Evolutionary conservation across 164 flowering plant genomes (phyloP).

Genomic region (Macadamia integrifolia): DNA sequence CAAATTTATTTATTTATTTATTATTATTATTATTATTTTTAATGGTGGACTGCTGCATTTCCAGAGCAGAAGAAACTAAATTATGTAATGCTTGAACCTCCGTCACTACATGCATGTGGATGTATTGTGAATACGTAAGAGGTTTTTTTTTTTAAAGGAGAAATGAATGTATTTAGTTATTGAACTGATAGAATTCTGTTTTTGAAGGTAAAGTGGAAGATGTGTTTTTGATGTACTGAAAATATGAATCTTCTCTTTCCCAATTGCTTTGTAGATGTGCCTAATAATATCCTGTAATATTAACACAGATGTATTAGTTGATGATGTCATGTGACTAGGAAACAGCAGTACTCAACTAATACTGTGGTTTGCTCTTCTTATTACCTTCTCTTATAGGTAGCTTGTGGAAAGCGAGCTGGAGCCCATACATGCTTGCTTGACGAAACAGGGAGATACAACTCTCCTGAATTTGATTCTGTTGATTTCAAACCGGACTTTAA

Average conservation of each 20-base stretch:
- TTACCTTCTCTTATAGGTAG: slow-evolving; percentile 39
- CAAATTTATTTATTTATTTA: too few species aligned
- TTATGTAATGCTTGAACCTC: too few species aligned
- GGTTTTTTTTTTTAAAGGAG: too few species aligned
- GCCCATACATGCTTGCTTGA: slow-evolving; percentile 87
- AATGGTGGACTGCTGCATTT: too few species aligned
- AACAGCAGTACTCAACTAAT: not conserved
- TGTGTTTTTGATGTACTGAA: not conserved
- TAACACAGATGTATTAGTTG: not conserved
- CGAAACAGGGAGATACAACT: slow-evolving; percentile 67
- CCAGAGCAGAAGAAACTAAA: too few species aligned
- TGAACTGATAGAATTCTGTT: not conserved
- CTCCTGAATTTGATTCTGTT: slow-evolving; percentile 40
- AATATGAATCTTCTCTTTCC: not conserved
- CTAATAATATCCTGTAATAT: not conserved
- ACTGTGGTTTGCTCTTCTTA: not conserved
- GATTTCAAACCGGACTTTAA: slow-evolving; percentile 72
- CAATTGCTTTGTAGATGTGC: not conserved
- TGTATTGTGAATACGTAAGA: not conserved
- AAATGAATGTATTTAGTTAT: not conserved
- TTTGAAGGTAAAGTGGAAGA: too few species aligned
- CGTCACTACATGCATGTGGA: not conserved
- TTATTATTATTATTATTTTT: too few species aligned
- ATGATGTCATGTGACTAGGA: not conserved
- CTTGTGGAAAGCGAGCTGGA: slow-evolving; percentile 88